These are phyloP conservation scores for Claviceps pazoutovae DNA, from an alignment of 2,329 filamentous ascomycete genomes.

Conservation along the genomic window DNA sequence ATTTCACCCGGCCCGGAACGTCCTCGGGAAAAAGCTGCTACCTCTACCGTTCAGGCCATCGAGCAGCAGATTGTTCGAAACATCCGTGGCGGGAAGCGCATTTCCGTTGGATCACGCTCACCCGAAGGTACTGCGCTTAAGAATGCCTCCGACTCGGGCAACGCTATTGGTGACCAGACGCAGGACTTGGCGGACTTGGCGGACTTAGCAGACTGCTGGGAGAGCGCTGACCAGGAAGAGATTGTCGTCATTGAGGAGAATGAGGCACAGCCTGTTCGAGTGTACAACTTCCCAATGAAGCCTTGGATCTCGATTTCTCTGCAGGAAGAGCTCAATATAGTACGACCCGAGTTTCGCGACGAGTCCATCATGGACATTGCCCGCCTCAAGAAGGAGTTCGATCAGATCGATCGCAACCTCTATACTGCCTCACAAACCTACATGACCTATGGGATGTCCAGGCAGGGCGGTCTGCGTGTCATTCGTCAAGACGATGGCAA, in stretches of 20 bases:
- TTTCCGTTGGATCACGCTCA: constrained; percentile 25
- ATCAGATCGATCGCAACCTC: constrained; percentile 88
- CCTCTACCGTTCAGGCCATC: constrained; percentile 4
- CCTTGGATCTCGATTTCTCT: constrained; percentile 88
- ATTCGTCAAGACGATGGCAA: constrained; percentile 89
- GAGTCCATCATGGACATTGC: constrained; percentile 86
- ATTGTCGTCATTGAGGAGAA: constrained; percentile 53
- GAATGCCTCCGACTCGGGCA: constrained; percentile 35
- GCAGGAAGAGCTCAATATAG: constrained; percentile 39
- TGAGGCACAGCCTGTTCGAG: constrained; percentile 52
- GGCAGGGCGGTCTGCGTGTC: constrained; percentile 81
- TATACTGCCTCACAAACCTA: constrained; percentile 81
- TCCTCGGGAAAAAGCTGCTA: neutral
- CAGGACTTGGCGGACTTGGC: constrained; percentile 55
- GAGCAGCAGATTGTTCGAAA: constrained; percentile 9
- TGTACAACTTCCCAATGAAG: constrained; percentile 93
- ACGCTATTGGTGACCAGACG: constrained; percentile 40
- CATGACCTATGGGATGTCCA: constrained; percentile 88
- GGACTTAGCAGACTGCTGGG: constrained; percentile 81
- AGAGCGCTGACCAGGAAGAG: constrained; percentile 66
- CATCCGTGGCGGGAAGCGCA: constrained; percentile 40
- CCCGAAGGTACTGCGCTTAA: constrained; percentile 31
- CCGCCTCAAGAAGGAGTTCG: constrained; percentile 90
- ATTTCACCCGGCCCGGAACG: constrained; percentile 21
- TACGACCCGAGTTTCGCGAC: constrained; percentile 54